These are phyloP conservation scores for Plasmodium gallinaceum DNA, from an alignment of 169 alveolate species.

Conservation along the genomic window DNA sequence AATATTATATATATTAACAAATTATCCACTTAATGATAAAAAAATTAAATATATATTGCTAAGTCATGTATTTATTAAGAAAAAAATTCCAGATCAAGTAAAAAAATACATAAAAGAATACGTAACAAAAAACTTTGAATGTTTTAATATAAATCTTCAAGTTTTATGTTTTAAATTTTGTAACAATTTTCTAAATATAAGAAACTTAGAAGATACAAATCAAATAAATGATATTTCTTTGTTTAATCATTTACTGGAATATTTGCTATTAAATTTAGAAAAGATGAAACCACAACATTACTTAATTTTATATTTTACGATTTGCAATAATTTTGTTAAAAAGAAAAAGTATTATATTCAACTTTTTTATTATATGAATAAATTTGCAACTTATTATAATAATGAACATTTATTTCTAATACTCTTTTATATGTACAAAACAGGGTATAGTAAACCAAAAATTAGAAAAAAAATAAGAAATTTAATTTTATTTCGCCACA, in stretches of 20 bases:
- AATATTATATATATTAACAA: constrained; percentile 38
- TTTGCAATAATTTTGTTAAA: constrained; percentile 29
- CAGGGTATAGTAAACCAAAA: constrained; percentile 77
- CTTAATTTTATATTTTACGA: constrained; percentile 37
- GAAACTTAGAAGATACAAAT: neutral
- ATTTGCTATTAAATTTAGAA: constrained; percentile 19
- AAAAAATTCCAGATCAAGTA: constrained; percentile 33
- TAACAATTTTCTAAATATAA: constrained; percentile 29
- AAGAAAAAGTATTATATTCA: constrained; percentile 41
- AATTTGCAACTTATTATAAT: constrained; percentile 20
- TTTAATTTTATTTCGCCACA: constrained; percentile 51
- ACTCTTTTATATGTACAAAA: constrained; percentile 75
- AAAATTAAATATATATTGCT: constrained; percentile 28
- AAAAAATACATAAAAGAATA: constrained; percentile 58
- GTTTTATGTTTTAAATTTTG: constrained; percentile 38
- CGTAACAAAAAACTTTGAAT: constrained; percentile 25
- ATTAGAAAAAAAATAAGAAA: constrained; percentile 68
- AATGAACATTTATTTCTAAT: constrained; percentile 48
- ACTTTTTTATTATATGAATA: constrained; percentile 67
- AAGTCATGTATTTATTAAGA: constrained; percentile 39
- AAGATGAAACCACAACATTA: constrained; percentile 47
- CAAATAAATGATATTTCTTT: constrained; percentile 1
- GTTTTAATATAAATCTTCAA: constrained; percentile 8
- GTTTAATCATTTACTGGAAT: constrained; percentile 27
- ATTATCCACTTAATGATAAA: constrained; percentile 22